phyloP scores from a whole-genome alignment of 495 filamentous ascomycete genomes.

The Melanomma pulvis-pyrius region DNA sequence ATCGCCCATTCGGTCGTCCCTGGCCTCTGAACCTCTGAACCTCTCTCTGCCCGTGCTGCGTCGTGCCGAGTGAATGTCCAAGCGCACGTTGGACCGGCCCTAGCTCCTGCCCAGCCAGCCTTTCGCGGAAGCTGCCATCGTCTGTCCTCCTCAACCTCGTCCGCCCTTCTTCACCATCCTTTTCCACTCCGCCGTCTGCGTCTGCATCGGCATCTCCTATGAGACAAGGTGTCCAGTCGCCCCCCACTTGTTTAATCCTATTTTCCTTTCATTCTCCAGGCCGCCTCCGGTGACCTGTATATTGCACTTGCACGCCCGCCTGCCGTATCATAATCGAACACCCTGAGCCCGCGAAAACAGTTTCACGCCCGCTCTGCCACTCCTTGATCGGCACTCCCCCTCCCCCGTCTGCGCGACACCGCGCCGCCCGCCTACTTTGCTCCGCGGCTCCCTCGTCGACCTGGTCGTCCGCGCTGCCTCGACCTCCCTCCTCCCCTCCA shows the following conservation, averaged over 20 bases:
- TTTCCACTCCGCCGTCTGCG: constrained; percentile 10
- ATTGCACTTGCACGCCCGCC: constrained; percentile 38
- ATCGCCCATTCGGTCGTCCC: neutral
- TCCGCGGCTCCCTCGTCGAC: constrained; percentile 7
- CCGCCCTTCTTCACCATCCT: constrained; percentile 10
- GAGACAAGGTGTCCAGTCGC: constrained; percentile 23
- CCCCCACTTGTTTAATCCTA: constrained; percentile 32
- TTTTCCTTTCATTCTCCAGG: constrained; percentile 33
- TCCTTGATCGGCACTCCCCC: constrained; percentile 25
- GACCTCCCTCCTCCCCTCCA: neutral
- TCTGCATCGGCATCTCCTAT: constrained; percentile 11
- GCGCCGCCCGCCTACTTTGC: constrained; percentile 5
- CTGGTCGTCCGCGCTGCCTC: constrained; percentile 3
- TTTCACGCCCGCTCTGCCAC: constrained; percentile 26
- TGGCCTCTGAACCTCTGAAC: too few species aligned
- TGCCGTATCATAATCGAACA: constrained; percentile 36
- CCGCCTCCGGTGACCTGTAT: constrained; percentile 32
- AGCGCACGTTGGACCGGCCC: too few species aligned
- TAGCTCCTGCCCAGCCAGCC: too few species aligned
- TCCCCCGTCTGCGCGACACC: constrained; percentile 1
- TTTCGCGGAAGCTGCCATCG: too few species aligned
- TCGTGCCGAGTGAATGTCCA: neutral
- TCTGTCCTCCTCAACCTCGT: neutral
- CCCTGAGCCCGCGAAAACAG: constrained; percentile 22
- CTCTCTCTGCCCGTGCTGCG: neutral